Evolutionary conservation across 192 early-diverging fungal genomes (phyloP), one percentile per base, ranked within the genome.

Genomic region (Haplosporangium gracile): DNA sequence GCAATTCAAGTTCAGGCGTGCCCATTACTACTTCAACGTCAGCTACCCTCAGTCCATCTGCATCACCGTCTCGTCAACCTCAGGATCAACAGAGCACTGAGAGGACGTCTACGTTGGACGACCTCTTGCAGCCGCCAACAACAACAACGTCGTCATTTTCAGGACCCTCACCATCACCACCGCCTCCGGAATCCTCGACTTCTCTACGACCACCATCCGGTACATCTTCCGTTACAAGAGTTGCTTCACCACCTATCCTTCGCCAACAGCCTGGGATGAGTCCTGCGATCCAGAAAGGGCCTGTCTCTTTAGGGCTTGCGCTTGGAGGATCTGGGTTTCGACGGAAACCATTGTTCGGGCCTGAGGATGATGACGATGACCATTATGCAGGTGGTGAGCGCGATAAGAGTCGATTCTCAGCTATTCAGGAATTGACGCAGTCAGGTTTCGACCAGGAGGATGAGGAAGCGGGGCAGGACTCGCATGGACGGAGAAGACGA

Each of bases 271-370:
- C 84, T 16, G 84, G 84, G 42, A 86, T 72, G 79, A 86, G 84
- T 42, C 79, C 84, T 38, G 84, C 79, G 1, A 86, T 86, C 65
- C 84, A 86, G 43, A 80, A 77, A 40, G 78, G 79, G 0, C 53
- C 78, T 6, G 72, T 78, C 8, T 78, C 84, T 2, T 69, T 86
- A 26, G 84, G 84, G 9, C 43, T 86, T 4, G 84, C 84, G 8
- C 79, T 81, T n/a, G 84, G 84, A 9, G 84, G 84, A 70, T 86
- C 84, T 20, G 71, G 84, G 5, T 86, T 86, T 20, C 65, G 84
- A 32, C 45, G 84, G 57, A 86, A 86, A 70, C 79, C 84, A 45
- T 70, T 86, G 4, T 86, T 86, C 70, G 84, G 45, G 42, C 79
- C 84, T 4, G 84, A 86, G 2, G 76, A 81, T 9, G 70, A 80